Percentiles rank a stretch among this genome's conserved stretches.
Evolutionary conservation across 768 basidiomycete genomes (phyloP).

Genomic region (Hemileccinum rubropunctum): DNA sequence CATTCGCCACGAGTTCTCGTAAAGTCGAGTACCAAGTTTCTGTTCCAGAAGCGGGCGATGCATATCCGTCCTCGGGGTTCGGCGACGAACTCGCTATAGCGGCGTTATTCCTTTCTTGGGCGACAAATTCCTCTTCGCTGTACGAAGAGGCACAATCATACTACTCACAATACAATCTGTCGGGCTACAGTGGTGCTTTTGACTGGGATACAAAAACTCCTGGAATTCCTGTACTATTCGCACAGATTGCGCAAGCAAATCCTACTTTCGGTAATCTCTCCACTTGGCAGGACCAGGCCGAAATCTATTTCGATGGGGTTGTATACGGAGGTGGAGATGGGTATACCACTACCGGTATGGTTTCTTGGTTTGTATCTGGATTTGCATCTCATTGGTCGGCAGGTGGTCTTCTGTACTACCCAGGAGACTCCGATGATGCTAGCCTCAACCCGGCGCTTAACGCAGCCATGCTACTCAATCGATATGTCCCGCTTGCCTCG

Average conservation of each 20-base stretch:
- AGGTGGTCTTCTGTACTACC: conserved; percentile 82
- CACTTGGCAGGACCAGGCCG: conserved; percentile 67
- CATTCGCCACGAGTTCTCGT: conserved; percentile 68
- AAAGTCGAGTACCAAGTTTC: conserved; percentile 65
- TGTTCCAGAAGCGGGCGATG: conserved; percentile 57
- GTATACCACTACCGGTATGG: conserved; percentile 59
- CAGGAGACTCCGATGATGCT: conserved; percentile 79
- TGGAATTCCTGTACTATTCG: conserved; percentile 70
- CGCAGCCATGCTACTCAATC: conserved; percentile 75
- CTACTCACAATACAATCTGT: conserved; percentile 56
- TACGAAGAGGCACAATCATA: conserved; percentile 63
- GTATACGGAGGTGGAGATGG: conserved; percentile 55
- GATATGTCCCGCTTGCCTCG: conserved; percentile 75
- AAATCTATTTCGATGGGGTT: conserved; percentile 73
- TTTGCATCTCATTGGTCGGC: background rate
- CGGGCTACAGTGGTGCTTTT: conserved; percentile 56
- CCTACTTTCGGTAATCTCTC: conserved; percentile 56
- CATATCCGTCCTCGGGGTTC: conserved; percentile 72
- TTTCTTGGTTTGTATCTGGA: background rate
- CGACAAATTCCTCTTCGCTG: conserved; percentile 56
- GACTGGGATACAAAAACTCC: conserved; percentile 90
- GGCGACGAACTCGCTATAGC: conserved; percentile 75
- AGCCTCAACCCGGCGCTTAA: conserved; percentile 87
- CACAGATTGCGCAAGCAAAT: conserved; percentile 65
- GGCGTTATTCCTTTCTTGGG: conserved; percentile 72